Evolutionary conservation across 1,284 basidiomycete genomes (phyloP), one percentile per base, ranked within the genome.

Genomic region (Pseudozyma sp.): DNA sequence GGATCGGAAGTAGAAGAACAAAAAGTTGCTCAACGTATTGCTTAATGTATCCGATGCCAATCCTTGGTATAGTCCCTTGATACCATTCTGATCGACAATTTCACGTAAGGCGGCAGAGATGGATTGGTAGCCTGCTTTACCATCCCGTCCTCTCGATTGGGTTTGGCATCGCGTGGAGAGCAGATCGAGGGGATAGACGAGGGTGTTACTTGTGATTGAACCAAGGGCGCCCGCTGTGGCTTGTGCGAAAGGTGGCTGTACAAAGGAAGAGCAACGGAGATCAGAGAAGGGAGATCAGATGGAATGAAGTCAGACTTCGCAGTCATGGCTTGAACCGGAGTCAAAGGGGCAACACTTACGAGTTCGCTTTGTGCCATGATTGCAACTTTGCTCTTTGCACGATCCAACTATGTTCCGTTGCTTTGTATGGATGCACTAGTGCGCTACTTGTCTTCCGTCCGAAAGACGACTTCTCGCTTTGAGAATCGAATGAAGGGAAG

Each of bases 141-240:
- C 69, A 19, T 76, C 66, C 34, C 62, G 56, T 9, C 62, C 74
- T 14, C 72, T 21, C 1, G 78, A 75, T 52, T 72, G 77, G 7
- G 80, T 82, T 70, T 88, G 87, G 34, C 83, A 74, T 5, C 85
- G 71, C 0, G 87, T 87, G 1, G 86, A 86, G 51, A 86, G 81
- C 2, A 87, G 84, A 60, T 88, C 87, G 16, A 88, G 81, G 11
- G 87, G 87, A 67, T 86, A 88, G 21, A 87, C 86, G 49, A 87
- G 78, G 1, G 84, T 85, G 76, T 87, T 87, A 50, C 83, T 85
- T 10, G 86, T 83, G 19, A 85, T 83, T 0, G 85, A 85, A 13
- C 86, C 87, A 1, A 86, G 52, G 0, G 86, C 85, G 2, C 86
- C 87, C 0, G 86, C 82, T 6, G 85, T 85, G 0, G 87, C 87